Conservation (phyloP, 257 asterid genomes). For the Oldenlandia corymbosa region DNA sequence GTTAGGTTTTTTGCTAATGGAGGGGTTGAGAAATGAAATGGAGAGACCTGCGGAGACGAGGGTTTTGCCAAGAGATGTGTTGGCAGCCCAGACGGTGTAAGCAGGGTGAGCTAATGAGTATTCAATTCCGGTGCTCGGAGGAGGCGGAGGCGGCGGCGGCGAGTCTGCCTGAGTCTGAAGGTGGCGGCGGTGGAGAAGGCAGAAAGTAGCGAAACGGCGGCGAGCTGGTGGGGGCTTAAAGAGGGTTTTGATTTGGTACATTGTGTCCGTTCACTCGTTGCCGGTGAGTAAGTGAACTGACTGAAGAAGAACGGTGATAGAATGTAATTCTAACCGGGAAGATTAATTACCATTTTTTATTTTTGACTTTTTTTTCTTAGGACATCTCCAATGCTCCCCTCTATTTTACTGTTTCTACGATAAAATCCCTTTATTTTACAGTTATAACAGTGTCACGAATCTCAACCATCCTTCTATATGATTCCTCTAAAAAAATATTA, state of each 20-base stretch:
- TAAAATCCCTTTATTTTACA: too few relatives aligned
- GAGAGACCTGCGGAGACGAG: constrained; percentile 97
- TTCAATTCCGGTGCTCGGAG: constrained; percentile 36
- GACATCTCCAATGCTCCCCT: too few relatives aligned
- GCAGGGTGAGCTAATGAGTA: constrained; percentile 80
- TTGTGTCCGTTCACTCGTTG: constrained; percentile 11
- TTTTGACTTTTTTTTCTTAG: not conserved
- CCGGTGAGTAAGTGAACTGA: not conserved
- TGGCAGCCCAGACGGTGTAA: constrained; percentile 91
- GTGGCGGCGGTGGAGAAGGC: constrained; percentile 21
- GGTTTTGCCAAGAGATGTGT: constrained; percentile 94
- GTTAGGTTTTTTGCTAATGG: constrained; percentile 25
- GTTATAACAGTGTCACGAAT: too few relatives aligned
- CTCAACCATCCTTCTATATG: too few relatives aligned
- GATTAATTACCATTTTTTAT: not conserved
- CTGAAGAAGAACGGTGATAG: too few relatives aligned
- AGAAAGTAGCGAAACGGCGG: constrained; percentile 17
- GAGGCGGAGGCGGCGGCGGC: constrained; percentile 26
- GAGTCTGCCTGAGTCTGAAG: constrained; percentile 16
- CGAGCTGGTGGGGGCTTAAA: constrained; percentile 14
- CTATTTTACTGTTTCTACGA: too few relatives aligned
- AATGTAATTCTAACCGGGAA: too few relatives aligned
- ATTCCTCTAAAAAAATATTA: too few relatives aligned
- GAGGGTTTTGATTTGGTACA: constrained; percentile 28
- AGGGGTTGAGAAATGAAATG: constrained; percentile 56